A percentile compares a stretch with the other conserved stretches of the same genome.
Evolutionary conservation across 2,329 filamentous ascomycete species (phyloP).

Genomic region (Alternaria brassicicola): DNA sequence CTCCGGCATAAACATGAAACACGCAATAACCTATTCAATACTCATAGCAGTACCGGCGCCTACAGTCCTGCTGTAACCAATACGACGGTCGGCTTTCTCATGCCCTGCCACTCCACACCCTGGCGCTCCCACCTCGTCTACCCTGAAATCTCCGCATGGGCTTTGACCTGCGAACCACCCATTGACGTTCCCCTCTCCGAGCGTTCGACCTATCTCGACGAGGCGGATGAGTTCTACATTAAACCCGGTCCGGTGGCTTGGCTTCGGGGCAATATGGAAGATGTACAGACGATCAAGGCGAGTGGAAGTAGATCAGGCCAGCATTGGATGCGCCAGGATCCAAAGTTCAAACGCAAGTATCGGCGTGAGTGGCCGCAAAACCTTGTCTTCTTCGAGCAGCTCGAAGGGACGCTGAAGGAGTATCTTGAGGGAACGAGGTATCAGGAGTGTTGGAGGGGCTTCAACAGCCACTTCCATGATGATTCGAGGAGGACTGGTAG

Average conservation of each 20-base stretch:
- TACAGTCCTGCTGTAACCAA: slow-evolving; percentile 9
- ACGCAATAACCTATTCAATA: slow-evolving; percentile 30
- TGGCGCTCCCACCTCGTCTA: slow-evolving; percentile 90
- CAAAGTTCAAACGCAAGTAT: slow-evolving; percentile 25
- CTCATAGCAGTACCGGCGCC: slow-evolving; percentile 49
- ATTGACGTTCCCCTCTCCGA: slow-evolving; percentile 68
- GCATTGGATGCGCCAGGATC: slow-evolving; percentile 33
- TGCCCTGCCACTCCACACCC: slow-evolving; percentile 94
- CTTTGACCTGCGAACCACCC: slow-evolving; percentile 88
- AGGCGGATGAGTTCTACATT: slow-evolving; percentile 88
- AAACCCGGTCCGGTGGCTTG: slow-evolving; percentile 56
- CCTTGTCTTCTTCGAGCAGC: slow-evolving; percentile 62
- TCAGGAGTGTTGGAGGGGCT: slow-evolving; percentile 63
- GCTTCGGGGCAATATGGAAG: slow-evolving; percentile 52
- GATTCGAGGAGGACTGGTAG: slow-evolving; percentile 67
- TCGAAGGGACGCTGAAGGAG: slow-evolving; percentile 57
- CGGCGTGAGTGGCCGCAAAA: slow-evolving; percentile 52
- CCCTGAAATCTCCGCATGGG: slow-evolving; percentile 76
- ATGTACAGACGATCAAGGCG: slow-evolving; percentile 28
- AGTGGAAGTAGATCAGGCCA: slow-evolving; percentile 28
- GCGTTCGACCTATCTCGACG: slow-evolving; percentile 76
- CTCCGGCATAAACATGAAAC: slow-evolving; percentile 75
- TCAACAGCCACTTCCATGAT: slow-evolving; percentile 68
- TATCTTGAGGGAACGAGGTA: slow-evolving; percentile 57
- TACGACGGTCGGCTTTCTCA: slow-evolving; percentile 76